These are phyloP conservation scores for Teratosphaeria pseudoeucalypti DNA, from an alignment of 2,329 filamentous ascomycete genomes.

Conservation along the genomic window DNA sequence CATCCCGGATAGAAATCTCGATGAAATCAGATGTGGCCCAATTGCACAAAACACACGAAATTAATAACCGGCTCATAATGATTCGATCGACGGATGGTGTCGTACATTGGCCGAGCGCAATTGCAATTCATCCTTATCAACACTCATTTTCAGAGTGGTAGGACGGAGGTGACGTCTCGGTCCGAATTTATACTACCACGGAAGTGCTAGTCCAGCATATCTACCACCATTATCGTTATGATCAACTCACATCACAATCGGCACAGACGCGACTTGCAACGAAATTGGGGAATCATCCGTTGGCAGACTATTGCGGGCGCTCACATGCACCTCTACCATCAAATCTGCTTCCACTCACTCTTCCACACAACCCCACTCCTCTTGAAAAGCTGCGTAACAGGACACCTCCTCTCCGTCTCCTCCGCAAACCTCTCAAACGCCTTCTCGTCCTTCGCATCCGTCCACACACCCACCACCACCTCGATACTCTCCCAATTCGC, in stretches of 20 bases:
- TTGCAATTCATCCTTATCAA: too few species aligned
- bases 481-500: background rate
- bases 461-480: background rate
- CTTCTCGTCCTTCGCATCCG: background rate
- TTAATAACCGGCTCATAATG: background rate
- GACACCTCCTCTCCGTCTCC: background rate
- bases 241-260: background rate
- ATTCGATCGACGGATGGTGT: too few species aligned
- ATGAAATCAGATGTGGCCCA: background rate
- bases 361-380: background rate
- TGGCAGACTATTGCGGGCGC: too few species aligned
- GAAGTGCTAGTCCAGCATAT: too few species aligned
- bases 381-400: background rate
- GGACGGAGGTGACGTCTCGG: too few species aligned
- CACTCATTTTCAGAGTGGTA: too few species aligned
- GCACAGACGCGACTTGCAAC: background rate
- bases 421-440: background rate
- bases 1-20: background rate
- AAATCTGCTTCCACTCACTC: background rate
- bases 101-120: too few species aligned
- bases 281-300: background rate
- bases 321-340: background rate
- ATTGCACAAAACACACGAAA: background rate
- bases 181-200: too few species aligned
- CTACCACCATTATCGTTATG: too few species aligned